Evolutionary conservation across 2,329 filamentous ascomycete genomes (phyloP).

Genomic region (Fusarium sp.): DNA sequence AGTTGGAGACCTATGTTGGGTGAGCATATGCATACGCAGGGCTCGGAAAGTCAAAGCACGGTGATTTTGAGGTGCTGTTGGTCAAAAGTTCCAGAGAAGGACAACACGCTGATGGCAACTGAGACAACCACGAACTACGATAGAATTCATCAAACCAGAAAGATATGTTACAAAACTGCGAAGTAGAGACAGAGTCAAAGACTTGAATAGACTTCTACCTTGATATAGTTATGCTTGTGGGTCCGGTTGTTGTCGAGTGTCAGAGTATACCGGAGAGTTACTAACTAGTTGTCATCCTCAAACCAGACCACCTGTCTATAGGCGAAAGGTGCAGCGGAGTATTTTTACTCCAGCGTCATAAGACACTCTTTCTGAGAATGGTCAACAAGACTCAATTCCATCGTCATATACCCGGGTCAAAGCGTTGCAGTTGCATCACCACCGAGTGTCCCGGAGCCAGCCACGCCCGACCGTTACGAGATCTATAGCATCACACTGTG

Average conservation of each 20-base stretch:
- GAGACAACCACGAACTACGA: background rate
- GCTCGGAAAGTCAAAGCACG: background rate
- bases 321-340: background rate
- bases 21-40: background rate
- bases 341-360: fast-evolving
- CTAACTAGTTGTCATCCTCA: fast-evolving
- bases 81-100: background rate
- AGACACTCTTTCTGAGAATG: fast-evolving
- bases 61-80: background rate
- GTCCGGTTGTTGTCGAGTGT: background rate
- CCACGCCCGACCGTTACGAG: background rate
- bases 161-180: fast-evolving
- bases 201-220: fast-evolving
- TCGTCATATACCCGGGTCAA: background rate
- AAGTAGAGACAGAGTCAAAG: background rate
- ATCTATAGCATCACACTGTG: background rate
- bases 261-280: background rate
- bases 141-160: too few relatives aligned
- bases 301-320: background rate
- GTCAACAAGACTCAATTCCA: background rate
- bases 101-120: background rate
- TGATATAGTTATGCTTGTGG: background rate
- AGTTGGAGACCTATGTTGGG: background rate
- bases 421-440: background rate
- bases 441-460: background rate